Base-by-base conservation (phyloP, 306 rosid genomes). In the Corylus heterophylla region DNA sequence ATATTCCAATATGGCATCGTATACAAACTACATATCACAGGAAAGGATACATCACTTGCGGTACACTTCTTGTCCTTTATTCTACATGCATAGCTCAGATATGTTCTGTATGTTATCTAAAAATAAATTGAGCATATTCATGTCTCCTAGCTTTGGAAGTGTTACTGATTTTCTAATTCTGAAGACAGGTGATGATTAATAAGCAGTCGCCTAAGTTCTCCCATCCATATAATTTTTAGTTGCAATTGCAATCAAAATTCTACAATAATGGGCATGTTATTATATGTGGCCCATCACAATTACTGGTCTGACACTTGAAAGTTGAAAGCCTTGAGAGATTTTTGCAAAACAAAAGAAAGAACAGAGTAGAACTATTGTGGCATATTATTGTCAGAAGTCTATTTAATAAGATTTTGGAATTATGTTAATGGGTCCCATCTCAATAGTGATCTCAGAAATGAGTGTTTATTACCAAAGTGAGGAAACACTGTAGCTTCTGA, bases 1-100 rank as follows among this genome's bases (percentile, higher is more conserved):
- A 0, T 90, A 29, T 95, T 95, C 86, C 98, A 95, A 78, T 95
- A 89, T 70, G 99, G 99, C 66, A 58, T 93, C 75, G 99, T 95
- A 49, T 95, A 95, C 86, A 95, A 95, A 87, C 91, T 95, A 69
- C 85, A 93, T 79, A 89, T 93, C 58, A 91, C 97, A 0, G 94
- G 88, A 79, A 85, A 84, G 1, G 81, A 88, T 76, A 95, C 91
- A 83, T 95, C 97, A 50, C 86, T 95, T 64, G 94, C 93, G 91
- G 99, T 95, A 95, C 77, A 52, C 81, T 72, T 66, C 76, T 50
- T 74, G 12, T 37, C 25, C 61, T 74, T 74, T 76, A 22, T 37
- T 80, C 74, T 42, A 4, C 70, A 35, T 74, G 64, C 59, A 72
- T 78, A 69, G 31, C 49, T 79, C 63, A 39, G 59, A 59, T 59